Evolutionary conservation across 805 yeast species (phyloP).

Genomic region (Jamesozyma hellenica): DNA sequence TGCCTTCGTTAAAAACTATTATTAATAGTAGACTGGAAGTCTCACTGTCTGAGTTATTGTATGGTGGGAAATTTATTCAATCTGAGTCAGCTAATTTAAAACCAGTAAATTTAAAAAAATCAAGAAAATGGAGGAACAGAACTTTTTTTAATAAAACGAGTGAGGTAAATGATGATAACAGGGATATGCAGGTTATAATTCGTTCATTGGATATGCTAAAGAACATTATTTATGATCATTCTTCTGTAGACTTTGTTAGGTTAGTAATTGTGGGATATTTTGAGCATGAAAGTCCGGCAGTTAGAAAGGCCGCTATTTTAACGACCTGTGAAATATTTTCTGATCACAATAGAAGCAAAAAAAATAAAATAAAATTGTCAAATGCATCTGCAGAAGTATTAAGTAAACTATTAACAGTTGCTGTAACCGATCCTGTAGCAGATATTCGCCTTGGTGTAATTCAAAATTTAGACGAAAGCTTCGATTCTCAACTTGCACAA

Average conservation of each 20-base stretch:
- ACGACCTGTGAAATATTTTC: slow-evolving; percentile 71
- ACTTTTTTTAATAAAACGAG: slow-evolving; percentile 65
- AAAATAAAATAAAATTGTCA: slow-evolving; percentile 70
- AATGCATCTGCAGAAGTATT: slow-evolving; percentile 78
- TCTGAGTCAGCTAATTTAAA: slow-evolving; percentile 73
- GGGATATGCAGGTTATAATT: slow-evolving; percentile 45
- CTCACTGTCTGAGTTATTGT: slow-evolving; percentile 60
- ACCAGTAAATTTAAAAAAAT: slow-evolving; percentile 52
- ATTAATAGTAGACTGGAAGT: slow-evolving; percentile 66
- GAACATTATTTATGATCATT: slow-evolving; percentile 62
- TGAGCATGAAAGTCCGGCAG: slow-evolving; percentile 68
- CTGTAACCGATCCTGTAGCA: slow-evolving; percentile 79
- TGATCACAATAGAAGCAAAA: slow-evolving; percentile 74
- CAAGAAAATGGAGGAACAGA: slow-evolving; percentile 67
- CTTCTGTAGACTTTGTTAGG: slow-evolving; percentile 79
- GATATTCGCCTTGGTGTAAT: slow-evolving; percentile 79
- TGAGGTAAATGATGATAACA: slow-evolving; percentile 33
- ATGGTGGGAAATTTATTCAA: slow-evolving; percentile 70
- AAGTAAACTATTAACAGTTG: slow-evolving; percentile 66
- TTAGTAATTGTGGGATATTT: slow-evolving; percentile 75
- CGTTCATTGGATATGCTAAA: slow-evolving; percentile 74
- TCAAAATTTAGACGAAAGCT: slow-evolving; percentile 56
- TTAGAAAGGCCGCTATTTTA: slow-evolving; percentile 74
- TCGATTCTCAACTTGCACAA: slow-evolving; percentile 89
- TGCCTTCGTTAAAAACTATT: slow-evolving; percentile 69